Percentiles rank a stretch among this genome's conserved stretches.
Evolutionary conservation across 257 asterid species (phyloP).

Genomic region (Osmanthus fragrans): DNA sequence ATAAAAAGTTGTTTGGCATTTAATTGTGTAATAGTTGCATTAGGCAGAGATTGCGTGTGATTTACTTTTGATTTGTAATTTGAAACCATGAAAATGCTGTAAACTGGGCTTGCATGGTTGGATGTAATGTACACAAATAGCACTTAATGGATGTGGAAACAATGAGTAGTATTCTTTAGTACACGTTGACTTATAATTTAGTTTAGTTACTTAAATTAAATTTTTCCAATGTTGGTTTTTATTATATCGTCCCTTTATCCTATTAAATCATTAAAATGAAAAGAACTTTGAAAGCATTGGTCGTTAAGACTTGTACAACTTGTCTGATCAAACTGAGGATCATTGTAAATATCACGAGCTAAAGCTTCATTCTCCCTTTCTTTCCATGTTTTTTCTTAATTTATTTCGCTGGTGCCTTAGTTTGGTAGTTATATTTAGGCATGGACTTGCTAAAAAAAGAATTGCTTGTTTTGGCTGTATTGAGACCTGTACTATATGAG

Average conservation of each 20-base stretch:
- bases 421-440: neutral
- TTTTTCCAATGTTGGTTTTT: neutral
- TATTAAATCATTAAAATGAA: neutral
- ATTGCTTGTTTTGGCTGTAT: neutral
- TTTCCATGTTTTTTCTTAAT: neutral
- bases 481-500: neutral
- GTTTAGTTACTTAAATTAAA: neutral
- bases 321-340: no score
- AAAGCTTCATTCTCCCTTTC: neutral
- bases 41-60: no score
- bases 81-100: neutral
- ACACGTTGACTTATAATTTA: neutral
- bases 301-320: neutral
- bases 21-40: no score
- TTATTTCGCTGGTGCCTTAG: neutral
- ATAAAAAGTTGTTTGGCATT: no score
- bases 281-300: neutral
- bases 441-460: neutral
- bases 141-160: neutral
- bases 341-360: neutral
- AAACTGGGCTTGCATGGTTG: neutral
- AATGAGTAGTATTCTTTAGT: neutral
- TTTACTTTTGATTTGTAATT: neutral
- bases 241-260: neutral
- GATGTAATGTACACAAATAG: neutral